phyloP scores from a whole-genome alignment of 805 yeast genomes.

The Saccharomycopsis oosterbeekiorum region DNA sequence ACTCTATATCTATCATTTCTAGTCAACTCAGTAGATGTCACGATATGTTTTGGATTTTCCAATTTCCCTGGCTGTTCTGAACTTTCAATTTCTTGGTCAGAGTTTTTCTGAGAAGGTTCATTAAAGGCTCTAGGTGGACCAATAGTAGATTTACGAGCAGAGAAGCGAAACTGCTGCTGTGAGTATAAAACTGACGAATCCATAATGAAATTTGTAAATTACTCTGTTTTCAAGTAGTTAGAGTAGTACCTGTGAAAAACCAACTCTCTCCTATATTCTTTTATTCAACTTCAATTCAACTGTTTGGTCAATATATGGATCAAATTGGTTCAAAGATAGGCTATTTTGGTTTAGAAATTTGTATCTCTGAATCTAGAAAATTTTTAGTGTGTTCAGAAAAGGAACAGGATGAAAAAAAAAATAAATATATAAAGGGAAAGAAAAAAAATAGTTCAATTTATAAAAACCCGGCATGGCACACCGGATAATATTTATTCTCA shows the following conservation, averaged over 20 bases:
- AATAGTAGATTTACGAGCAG: constrained; percentile 2
- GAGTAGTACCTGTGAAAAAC: no score
- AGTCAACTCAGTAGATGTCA: constrained; percentile 37
- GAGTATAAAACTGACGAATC: not conserved
- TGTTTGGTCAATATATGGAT: no score
- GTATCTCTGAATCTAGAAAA: not conserved
- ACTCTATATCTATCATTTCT: constrained; percentile 50
- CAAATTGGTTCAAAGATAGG: no score
- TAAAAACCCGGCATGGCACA: not conserved
- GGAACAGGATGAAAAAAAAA: no score
- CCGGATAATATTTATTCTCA: not conserved
- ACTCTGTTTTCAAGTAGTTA: no score
- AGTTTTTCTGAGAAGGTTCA: no score
- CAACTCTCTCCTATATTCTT: no score
- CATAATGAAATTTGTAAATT: not conserved
- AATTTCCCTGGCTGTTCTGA: no score
- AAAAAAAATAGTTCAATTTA: not conserved
- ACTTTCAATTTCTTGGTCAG: no score
- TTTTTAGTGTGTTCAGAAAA: not conserved
- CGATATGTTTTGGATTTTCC: no score
- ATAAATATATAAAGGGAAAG: not conserved
- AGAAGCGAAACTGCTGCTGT: constrained; percentile 2
- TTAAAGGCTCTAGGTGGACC: not conserved
- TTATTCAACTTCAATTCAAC: no score
- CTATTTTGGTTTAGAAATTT: no score